Evolutionary conservation across 2,329 filamentous ascomycete genomes (phyloP).

Genomic region (Colletotrichum sp.): DNA sequence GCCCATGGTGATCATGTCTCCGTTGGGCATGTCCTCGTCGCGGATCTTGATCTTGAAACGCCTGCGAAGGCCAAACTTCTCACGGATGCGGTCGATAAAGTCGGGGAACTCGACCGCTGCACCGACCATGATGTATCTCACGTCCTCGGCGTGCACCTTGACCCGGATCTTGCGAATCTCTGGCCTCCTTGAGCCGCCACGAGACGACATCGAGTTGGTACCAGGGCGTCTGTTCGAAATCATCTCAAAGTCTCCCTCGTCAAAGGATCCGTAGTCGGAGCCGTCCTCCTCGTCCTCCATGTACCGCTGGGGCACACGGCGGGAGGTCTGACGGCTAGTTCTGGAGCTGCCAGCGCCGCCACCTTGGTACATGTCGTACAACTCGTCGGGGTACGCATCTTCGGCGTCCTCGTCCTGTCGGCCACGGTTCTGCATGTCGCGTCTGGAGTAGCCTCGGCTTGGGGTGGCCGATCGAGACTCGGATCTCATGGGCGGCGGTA

Average conservation of each 20-base stretch:
- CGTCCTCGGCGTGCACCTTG: slow-evolving; percentile 92
- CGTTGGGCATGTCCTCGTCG: slow-evolving; percentile 76
- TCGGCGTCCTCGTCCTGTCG: slow-evolving; percentile 55
- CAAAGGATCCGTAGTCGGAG: slow-evolving; percentile 73
- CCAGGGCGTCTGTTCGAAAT: slow-evolving; percentile 58
- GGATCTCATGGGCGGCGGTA: slow-evolving; percentile 31
- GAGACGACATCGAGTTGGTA: slow-evolving; percentile 49
- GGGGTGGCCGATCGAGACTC: slow-evolving; percentile 52
- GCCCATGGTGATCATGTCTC: slow-evolving; percentile 95
- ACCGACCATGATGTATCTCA: slow-evolving; percentile 88
- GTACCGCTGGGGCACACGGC: slow-evolving; percentile 58
- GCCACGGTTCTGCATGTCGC: slow-evolving; percentile 19
- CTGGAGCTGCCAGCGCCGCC: slow-evolving; percentile 37
- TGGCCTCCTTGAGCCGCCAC: slow-evolving; percentile 62
- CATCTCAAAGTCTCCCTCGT: slow-evolving; percentile 83
- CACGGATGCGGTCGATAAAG: slow-evolving; percentile 77
- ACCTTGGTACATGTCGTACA: slow-evolving; percentile 67
- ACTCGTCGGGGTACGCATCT: slow-evolving; percentile 70
- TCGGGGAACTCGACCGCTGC: slow-evolving; percentile 75
- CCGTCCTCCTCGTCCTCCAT: slow-evolving; percentile 80
- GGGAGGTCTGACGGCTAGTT: slow-evolving; percentile 42
- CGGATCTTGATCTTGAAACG: slow-evolving; percentile 88
- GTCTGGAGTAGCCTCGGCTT: slow-evolving; percentile 32
- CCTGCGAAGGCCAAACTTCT: slow-evolving; percentile 81
- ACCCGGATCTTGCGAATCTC: slow-evolving; percentile 82